phyloP scores from a whole-genome alignment of 169 alveolate genomes.

The Plasmodium coatneyi region DNA sequence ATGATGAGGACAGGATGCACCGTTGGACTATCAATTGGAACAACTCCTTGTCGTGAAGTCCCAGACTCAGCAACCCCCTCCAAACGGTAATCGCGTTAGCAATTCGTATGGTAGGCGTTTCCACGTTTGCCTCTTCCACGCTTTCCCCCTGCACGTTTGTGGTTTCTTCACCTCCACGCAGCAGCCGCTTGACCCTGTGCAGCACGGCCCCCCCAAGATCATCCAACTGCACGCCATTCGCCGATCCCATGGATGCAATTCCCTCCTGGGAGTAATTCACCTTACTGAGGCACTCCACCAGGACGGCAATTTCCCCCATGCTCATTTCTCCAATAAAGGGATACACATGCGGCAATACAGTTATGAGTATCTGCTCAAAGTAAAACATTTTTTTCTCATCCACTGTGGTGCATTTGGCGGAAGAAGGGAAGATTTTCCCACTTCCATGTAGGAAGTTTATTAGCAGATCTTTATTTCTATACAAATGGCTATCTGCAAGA shows the following conservation, averaged over 20 bases:
- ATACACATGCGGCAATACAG: background rate
- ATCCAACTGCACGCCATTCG: background rate
- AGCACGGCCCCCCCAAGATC: background rate
- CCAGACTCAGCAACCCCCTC: conserved; percentile 1
- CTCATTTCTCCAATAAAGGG: background rate
- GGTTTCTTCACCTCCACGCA: background rate
- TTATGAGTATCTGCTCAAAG: conserved; percentile 1
- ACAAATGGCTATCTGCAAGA: background rate
- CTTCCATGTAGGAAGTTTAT: conserved; percentile 10
- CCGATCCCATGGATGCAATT: background rate
- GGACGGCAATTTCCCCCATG: conserved; percentile 10
- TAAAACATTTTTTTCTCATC: conserved; percentile 1
- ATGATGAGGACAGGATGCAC: background rate
- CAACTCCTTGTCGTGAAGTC: background rate
- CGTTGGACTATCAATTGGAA: conserved; percentile 15
- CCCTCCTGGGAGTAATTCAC: conserved; percentile 40
- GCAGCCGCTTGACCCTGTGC: background rate
- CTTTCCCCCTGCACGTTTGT: background rate
- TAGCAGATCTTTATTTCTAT: background rate
- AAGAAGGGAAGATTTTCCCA: conserved; percentile 36
- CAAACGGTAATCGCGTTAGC: conserved; percentile 5
- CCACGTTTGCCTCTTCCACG: background rate
- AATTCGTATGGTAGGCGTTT: background rate
- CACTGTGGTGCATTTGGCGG: background rate
- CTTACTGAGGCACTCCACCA: conserved; percentile 23